These are phyloP conservation scores for Epichloe glyceriae DNA, from an alignment of 2,329 filamentous ascomycete species.

Conservation along the genomic window DNA sequence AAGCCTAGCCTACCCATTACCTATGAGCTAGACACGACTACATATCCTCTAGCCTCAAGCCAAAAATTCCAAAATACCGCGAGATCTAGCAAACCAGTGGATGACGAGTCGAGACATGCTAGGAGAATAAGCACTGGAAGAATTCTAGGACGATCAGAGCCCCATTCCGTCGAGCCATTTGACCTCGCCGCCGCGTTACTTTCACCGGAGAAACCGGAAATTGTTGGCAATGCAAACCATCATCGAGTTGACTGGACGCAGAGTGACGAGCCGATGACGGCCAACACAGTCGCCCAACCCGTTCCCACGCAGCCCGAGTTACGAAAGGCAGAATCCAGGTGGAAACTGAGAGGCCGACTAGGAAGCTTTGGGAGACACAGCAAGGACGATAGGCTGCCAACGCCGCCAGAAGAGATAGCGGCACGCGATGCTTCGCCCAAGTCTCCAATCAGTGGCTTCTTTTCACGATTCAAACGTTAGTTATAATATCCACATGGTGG, in stretches of 20 bases:
- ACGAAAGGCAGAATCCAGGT: slow-evolving; percentile 34
- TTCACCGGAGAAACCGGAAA: neutral
- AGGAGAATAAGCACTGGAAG: slow-evolving; percentile 27
- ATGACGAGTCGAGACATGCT: slow-evolving; percentile 7
- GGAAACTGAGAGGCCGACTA: slow-evolving; percentile 32
- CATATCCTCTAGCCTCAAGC: slow-evolving; percentile 9
- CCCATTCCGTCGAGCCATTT: slow-evolving; percentile 3
- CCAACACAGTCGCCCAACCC: neutral
- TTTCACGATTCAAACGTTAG: slow-evolving; percentile 32
- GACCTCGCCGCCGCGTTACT: slow-evolving; percentile 1
- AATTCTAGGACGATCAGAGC: slow-evolving; percentile 12
- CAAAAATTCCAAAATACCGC: slow-evolving; percentile 20
- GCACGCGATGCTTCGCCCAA: slow-evolving; percentile 13
- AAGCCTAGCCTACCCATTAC: slow-evolving; percentile 24
- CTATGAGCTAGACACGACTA: slow-evolving; percentile 18
- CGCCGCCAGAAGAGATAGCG: slow-evolving; percentile 8
- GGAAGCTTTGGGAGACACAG: slow-evolving; percentile 20
- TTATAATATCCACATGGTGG: neutral
- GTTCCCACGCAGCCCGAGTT: slow-evolving; percentile 17
- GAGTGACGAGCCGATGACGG: slow-evolving; percentile 31
- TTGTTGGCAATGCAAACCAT: slow-evolving; percentile 15
- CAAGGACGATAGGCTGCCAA: slow-evolving; percentile 14
- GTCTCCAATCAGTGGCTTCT: slow-evolving; percentile 25
- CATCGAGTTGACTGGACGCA: slow-evolving; percentile 46
- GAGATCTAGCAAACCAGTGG: slow-evolving; percentile 6